Percentiles rank a stretch among this genome's conserved stretches.
Conservation (phyloP, 768 basidiomycete species). For the Boletus coccyginus region DNA sequence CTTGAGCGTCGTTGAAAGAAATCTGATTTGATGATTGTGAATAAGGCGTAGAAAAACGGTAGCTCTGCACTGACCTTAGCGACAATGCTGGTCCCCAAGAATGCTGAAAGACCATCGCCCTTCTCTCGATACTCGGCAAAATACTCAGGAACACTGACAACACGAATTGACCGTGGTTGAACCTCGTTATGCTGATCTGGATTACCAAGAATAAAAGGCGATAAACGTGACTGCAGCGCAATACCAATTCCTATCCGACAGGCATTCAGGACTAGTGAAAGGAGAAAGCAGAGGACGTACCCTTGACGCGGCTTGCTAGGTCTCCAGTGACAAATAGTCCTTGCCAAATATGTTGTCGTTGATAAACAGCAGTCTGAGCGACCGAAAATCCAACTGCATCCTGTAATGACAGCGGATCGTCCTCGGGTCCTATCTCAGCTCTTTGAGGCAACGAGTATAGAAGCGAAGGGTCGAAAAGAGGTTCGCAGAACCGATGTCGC, state of each 20-base stretch:
- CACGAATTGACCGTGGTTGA: constrained; percentile 63
- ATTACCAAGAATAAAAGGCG: constrained; percentile 56
- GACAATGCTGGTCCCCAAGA: constrained; percentile 79
- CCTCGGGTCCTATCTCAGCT: constrained; percentile 23
- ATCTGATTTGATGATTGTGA: constrained; percentile 43
- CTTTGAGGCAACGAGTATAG: constrained; percentile 38
- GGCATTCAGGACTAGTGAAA: not conserved
- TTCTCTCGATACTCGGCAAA: constrained; percentile 88
- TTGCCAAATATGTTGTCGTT: constrained; percentile 71
- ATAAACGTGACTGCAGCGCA: constrained; percentile 70
- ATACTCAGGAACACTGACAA: constrained; percentile 78
- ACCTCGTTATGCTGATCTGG: constrained; percentile 68
- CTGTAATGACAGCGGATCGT: constrained; percentile 48
- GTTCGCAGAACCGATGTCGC: constrained; percentile 88
- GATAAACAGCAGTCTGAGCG: constrained; percentile 56
- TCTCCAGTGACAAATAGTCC: constrained; percentile 82
- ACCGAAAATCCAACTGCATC: constrained; percentile 67
- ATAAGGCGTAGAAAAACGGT: not conserved
- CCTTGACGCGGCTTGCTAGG: constrained; percentile 67
- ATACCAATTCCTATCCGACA: constrained; percentile 50
- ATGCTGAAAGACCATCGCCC: constrained; percentile 77
- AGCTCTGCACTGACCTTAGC: constrained; percentile 59
- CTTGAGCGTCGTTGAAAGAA: constrained; percentile 65
- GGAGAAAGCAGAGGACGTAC: constrained; percentile 35
- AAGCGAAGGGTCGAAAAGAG: constrained; percentile 73